Conservation (phyloP, 345 rosid genomes). For the thale cress (Arabidopsis thaliana) region TAIR10.1 NC_003070.9:8575501-8576000, state of each 20-base stretch:
- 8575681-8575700: conserved; percentile 11
- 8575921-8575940: not conserved
- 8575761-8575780: not conserved
- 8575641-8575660: not conserved
- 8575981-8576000: not conserved
- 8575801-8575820: not conserved
- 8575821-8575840: not conserved
- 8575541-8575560: too few relatives aligned
- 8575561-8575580: too few relatives aligned
- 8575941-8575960: not conserved
- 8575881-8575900: conserved; percentile 7
- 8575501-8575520: too few relatives aligned
- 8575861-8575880: not conserved
- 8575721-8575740: not conserved
- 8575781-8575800: not conserved
- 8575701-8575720: not conserved
- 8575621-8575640: not conserved
- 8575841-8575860: not conserved
- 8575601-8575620: too few relatives aligned
- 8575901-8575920: conserved; percentile 16
- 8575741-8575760: conserved; percentile 1
- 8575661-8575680: not conserved
- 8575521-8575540: too few relatives aligned
- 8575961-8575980: not conserved
- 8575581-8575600: too few relatives aligned